Conservation (phyloP, 2,329 filamentous ascomycete species). For the Sphaerulina musiva region DNA sequence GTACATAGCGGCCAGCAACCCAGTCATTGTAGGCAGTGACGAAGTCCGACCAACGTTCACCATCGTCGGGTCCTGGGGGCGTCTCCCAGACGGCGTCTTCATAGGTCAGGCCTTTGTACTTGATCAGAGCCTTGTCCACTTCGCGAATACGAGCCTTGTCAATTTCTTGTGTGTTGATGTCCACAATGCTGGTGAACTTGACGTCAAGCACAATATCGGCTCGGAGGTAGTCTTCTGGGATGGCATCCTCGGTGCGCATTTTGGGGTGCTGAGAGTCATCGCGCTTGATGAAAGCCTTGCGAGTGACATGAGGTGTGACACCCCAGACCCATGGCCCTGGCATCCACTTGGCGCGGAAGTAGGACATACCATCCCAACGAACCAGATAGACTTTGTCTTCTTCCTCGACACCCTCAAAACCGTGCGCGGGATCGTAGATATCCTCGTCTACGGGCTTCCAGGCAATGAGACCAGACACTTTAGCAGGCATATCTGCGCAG, state of each 20-base stretch:
- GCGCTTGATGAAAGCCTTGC: constrained; percentile 68
- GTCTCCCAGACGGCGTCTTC: constrained; percentile 87
- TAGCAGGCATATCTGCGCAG: constrained; percentile 58
- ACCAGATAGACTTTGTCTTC: constrained; percentile 87
- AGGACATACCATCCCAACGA: constrained; percentile 77
- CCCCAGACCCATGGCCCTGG: constrained; percentile 85
- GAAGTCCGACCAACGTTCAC: constrained; percentile 71
- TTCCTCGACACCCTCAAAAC: constrained; percentile 55
- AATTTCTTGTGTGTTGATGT: constrained; percentile 57
- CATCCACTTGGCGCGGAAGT: constrained; percentile 79
- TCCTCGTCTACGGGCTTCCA: constrained; percentile 69
- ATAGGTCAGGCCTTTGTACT: constrained; percentile 87
- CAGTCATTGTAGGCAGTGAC: constrained; percentile 79
- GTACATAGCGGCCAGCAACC: constrained; percentile 70
- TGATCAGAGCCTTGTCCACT: constrained; percentile 70
- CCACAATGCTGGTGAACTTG: constrained; percentile 56
- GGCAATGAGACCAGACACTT: constrained; percentile 73
- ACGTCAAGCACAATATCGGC: constrained; percentile 86
- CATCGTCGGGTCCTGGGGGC: constrained; percentile 60
- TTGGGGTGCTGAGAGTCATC: constrained; percentile 58
- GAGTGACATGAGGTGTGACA: constrained; percentile 56
- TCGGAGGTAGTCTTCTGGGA: constrained; percentile 78
- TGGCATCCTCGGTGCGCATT: constrained; percentile 67
- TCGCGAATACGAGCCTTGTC: constrained; percentile 66
- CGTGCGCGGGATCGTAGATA: constrained; percentile 48